Conservation (phyloP, 805 yeast species). For the Metschnikowia corniflorae region DNA sequence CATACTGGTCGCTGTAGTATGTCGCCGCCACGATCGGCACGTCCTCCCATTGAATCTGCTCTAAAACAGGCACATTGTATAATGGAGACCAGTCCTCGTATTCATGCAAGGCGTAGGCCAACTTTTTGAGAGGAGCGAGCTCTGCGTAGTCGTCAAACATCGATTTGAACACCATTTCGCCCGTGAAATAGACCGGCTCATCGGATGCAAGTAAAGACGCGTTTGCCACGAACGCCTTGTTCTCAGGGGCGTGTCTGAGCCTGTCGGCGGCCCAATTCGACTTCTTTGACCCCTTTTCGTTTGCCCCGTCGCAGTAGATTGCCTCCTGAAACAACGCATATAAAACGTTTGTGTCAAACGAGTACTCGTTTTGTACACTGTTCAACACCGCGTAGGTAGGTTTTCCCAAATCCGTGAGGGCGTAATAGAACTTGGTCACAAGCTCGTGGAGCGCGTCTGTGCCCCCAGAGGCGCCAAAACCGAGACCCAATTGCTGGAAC, state of each 20-base stretch:
- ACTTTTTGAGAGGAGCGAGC: conserved; percentile 34
- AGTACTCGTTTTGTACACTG: conserved; percentile 28
- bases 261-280: conserved; percentile 52
- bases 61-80: conserved; percentile 31
- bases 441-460: conserved; percentile 45
- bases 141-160: conserved; percentile 49
- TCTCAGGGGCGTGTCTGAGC: conserved; percentile 24
- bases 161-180: conserved; percentile 53
- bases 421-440: conserved; percentile 39
- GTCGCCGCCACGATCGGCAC: conserved; percentile 50
- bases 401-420: conserved; percentile 31
- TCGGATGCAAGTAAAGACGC: conserved; percentile 6
- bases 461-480: conserved; percentile 51
- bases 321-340: conserved; percentile 59
- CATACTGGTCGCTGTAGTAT: conserved; percentile 49
- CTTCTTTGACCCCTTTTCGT: conserved; percentile 10
- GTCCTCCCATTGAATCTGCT: conserved; percentile 27
- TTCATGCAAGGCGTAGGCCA: conserved; percentile 38
- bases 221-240: conserved; percentile 24
- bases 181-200: conserved; percentile 42
- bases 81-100: conserved; percentile 35
- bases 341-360: conserved; percentile 52
- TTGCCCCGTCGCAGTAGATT: conserved; percentile 43
- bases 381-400: conserved; percentile 38
- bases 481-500: conserved; percentile 50